A percentile compares a stretch with the other conserved stretches of the same genome.
Evolutionary conservation across 73 alveolate species (phyloP).

Genomic region (Paramecium primaurelia): DNA sequence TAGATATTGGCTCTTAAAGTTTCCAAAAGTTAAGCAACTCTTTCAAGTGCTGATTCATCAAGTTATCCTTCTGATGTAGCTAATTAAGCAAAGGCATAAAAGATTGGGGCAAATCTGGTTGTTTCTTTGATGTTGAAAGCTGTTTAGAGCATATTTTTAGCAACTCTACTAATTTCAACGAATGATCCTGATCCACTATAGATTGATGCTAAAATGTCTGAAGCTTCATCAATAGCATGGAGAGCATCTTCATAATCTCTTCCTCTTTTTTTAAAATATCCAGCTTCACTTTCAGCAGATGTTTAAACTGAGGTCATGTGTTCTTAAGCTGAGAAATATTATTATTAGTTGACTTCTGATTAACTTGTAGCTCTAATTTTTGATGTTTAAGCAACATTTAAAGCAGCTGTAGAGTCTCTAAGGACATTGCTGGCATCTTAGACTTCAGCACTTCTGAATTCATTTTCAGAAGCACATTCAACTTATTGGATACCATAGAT

Average conservation of each 20-base stretch:
- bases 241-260: constrained; percentile 47
- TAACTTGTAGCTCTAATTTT: background rate
- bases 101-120: background rate
- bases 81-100: background rate
- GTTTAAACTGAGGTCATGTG: background rate
- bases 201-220: background rate
- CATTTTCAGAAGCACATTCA: background rate
- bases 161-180: background rate
- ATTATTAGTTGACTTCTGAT: background rate
- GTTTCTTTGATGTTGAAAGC: constrained; percentile 1
- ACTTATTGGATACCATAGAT: background rate
- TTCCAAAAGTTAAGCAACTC: background rate
- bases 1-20: background rate
- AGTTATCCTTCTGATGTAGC: constrained; percentile 37
- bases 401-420: background rate
- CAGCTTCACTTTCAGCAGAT: constrained; percentile 6
- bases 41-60: constrained; percentile 19
- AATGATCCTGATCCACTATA: constrained; percentile 21
- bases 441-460: constrained; percentile 3
- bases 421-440: background rate
- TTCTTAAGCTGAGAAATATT: constrained; percentile 8
- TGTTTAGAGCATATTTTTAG: background rate
- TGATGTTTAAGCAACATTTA: background rate
- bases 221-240: constrained; percentile 39
- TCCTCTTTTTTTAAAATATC: constrained; percentile 15